These are phyloP conservation scores for Colletotrichum sp. DNA, from an alignment of 2,329 filamentous ascomycete genomes.

Conservation along the genomic window DNA sequence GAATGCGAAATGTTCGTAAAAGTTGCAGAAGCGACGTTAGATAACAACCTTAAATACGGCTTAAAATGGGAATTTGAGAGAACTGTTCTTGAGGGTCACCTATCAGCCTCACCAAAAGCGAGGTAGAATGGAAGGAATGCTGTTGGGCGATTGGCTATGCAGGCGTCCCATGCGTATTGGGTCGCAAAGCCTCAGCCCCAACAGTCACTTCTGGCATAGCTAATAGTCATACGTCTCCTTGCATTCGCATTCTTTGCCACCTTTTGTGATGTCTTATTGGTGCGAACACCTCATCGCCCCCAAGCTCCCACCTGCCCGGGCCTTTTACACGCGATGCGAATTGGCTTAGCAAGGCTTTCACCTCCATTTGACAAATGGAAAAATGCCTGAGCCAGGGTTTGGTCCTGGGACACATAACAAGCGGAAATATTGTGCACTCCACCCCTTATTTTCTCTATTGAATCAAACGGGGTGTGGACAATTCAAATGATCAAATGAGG, in stretches of 20 bases:
- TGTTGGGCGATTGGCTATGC: background rate
- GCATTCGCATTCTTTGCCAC: background rate
- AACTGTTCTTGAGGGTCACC: background rate
- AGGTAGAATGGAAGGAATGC: background rate
- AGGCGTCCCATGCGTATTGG: background rate
- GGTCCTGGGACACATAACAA: background rate
- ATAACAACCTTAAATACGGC: background rate
- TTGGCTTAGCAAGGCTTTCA: background rate
- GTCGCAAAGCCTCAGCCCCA: background rate
- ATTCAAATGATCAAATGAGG: background rate
- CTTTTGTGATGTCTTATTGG: background rate
- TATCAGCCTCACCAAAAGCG: background rate
- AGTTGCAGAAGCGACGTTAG: background rate
- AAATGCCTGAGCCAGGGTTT: background rate
- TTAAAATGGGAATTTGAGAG: fast-evolving
- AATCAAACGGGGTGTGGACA: background rate
- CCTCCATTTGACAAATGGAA: background rate
- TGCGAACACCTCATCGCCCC: background rate
- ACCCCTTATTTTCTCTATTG: fast-evolving
- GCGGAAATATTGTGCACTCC: fast-evolving
- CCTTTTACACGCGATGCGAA: background rate
- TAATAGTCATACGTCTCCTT: background rate
- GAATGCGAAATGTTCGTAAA: background rate
- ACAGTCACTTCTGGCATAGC: background rate
- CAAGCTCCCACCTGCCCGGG: background rate